phyloP scores from a whole-genome alignment of 2,329 filamentous ascomycete species.

The Cryoendolithus antarcticus region DNA sequence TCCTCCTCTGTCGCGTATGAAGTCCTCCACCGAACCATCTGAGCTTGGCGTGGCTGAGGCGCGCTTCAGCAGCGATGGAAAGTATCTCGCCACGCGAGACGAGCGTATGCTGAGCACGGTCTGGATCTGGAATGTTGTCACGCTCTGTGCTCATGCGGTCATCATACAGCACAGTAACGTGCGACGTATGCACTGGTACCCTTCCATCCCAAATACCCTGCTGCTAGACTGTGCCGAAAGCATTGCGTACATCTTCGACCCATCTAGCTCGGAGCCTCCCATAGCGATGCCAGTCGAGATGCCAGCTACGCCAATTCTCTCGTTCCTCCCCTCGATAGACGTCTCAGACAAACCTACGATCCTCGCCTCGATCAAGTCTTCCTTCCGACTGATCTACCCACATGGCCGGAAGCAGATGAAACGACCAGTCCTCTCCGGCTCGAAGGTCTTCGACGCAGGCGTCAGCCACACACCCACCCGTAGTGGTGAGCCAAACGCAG shows the following conservation, averaged over 20 bases:
- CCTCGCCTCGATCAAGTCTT: slow-evolving; percentile 23
- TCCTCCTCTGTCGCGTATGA: slow-evolving; percentile 16
- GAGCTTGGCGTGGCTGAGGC: slow-evolving; percentile 21
- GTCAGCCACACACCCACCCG: slow-evolving; percentile 8
- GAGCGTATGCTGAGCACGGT: slow-evolving; percentile 28
- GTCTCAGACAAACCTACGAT: slow-evolving; percentile 20
- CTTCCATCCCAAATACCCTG: slow-evolving; percentile 22
- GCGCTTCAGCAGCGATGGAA: slow-evolving; percentile 16
- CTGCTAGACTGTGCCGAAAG: slow-evolving; percentile 32
- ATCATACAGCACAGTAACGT: slow-evolving; percentile 34
- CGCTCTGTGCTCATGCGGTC: slow-evolving; percentile 27
- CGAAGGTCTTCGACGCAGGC: slow-evolving; percentile 6
- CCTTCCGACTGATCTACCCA: slow-evolving; percentile 30
- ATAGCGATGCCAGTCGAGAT: slow-evolving; percentile 6
- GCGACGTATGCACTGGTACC: slow-evolving; percentile 33
- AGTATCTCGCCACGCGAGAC: slow-evolving; percentile 20
- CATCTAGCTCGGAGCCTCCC: slow-evolving; percentile 11
- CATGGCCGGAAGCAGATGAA: slow-evolving; percentile 19
- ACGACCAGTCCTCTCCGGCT: slow-evolving; percentile 18
- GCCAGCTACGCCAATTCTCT: slow-evolving; percentile 8
- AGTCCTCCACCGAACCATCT: slow-evolving; percentile 19
- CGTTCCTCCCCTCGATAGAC: slow-evolving; percentile 8
- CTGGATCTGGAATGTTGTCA: slow-evolving; percentile 35
- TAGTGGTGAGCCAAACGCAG: slow-evolving; percentile 24
- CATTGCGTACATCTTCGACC: slow-evolving; percentile 28